Evolutionary conservation across 1,284 basidiomycete genomes (phyloP).

Genomic region (Melampsora americana): DNA sequence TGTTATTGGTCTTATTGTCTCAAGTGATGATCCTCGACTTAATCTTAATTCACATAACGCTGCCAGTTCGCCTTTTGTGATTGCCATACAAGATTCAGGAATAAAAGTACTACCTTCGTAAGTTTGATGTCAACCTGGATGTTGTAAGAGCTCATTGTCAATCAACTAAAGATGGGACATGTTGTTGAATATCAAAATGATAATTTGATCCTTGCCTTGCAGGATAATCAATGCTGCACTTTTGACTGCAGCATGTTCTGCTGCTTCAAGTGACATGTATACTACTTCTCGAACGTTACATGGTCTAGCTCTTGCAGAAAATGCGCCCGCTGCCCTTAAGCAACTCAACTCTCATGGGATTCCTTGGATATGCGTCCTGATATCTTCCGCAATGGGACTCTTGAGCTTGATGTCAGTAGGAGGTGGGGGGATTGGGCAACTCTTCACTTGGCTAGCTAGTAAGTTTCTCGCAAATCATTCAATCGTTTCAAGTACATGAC

Average conservation of each 20-base stretch:
- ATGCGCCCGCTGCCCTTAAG: constrained; percentile 56
- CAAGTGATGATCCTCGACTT: constrained; percentile 64
- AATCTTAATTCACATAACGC: constrained; percentile 63
- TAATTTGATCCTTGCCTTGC: constrained; percentile 44
- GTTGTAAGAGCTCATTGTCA: background rate
- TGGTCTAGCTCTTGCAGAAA: constrained; percentile 58
- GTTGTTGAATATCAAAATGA: background rate
- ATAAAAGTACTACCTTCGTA: constrained; percentile 68
- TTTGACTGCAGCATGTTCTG: constrained; percentile 60
- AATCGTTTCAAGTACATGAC: background rate
- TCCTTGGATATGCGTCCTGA: constrained; percentile 68
- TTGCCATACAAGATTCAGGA: constrained; percentile 66
- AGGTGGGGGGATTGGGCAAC: constrained; percentile 62
- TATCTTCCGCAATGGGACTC: constrained; percentile 66
- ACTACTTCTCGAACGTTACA: constrained; percentile 61
- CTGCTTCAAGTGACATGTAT: constrained; percentile 61
- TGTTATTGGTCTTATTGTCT: constrained; percentile 73
- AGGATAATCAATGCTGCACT: constrained; percentile 57
- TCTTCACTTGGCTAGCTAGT: constrained; percentile 72
- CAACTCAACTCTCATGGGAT: constrained; percentile 67
- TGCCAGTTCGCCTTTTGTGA: constrained; percentile 74
- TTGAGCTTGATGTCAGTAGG: constrained; percentile 70
- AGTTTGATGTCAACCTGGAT: background rate
- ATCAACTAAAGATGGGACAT: background rate
- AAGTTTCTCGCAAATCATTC: background rate